Percentiles rank a stretch among this genome's conserved stretches.
Evolutionary conservation across 306 rosid genomes (phyloP).

Genomic region (Vigna trinervia): DNA sequence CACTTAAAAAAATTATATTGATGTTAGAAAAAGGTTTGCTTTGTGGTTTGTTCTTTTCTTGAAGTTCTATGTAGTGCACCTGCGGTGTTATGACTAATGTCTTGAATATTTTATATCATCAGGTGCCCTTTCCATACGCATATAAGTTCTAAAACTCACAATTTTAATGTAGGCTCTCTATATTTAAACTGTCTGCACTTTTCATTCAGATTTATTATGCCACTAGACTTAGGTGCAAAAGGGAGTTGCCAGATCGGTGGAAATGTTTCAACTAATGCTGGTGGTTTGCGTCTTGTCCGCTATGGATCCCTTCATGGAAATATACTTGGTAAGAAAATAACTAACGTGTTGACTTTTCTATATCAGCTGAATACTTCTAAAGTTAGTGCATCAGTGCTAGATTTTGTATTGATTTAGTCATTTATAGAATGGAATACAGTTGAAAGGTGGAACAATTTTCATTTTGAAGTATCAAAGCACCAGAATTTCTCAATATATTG

Average conservation of each 20-base stretch:
- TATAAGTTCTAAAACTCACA: constrained; percentile 24
- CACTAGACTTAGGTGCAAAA: constrained; percentile 99
- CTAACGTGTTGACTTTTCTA: constrained; percentile 29
- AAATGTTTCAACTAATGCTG: constrained; percentile 95
- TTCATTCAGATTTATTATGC: constrained; percentile 94
- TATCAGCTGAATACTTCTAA: constrained; percentile 31
- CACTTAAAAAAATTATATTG: constrained; percentile 19
- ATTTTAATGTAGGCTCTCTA: constrained; percentile 34
- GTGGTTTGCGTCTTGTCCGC: constrained; percentile 93
- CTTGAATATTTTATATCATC: constrained; percentile 38
- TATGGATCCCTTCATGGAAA: constrained; percentile 97
- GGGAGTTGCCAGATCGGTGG: constrained; percentile 99
- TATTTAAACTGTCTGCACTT: constrained; percentile 56
- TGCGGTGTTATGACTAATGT: constrained; percentile 24
- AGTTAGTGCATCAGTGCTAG: constrained; percentile 12
- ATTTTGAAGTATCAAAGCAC: constrained; percentile 6
- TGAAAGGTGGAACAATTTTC: constrained; percentile 33
- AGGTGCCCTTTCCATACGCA: constrained; percentile 28
- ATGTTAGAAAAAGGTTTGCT: background rate
- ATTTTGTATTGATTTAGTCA: constrained; percentile 29
- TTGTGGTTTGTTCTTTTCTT: constrained; percentile 27
- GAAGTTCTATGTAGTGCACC: constrained; percentile 18
- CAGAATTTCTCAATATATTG: constrained; percentile 33
- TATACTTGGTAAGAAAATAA: constrained; percentile 74
- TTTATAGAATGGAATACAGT: constrained; percentile 41